Base-by-base conservation (phyloP, 2,329 filamentous ascomycete genomes). In the Botryotinia narcissicola region DNA sequence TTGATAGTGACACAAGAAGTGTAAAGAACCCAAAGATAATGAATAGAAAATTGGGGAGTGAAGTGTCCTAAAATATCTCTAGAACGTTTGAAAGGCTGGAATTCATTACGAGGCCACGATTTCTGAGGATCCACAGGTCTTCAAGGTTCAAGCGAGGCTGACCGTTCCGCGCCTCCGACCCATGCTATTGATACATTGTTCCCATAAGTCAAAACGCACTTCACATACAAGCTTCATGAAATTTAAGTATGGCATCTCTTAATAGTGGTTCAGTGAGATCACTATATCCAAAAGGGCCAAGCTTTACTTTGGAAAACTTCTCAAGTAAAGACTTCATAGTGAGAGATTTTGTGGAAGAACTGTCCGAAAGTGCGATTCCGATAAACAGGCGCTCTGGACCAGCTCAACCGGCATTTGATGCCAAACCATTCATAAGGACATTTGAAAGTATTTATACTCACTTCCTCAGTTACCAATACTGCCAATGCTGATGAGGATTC, bases 261-360 rank as follows among this genome's bases (percentile, higher is more conserved):
- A 77, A 77, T 71, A 75, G 72, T 67, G 74, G 72, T 48, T 73
- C 71, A 18, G 76, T 75, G 46, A 79, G 79, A 75, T 77, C 90
- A 77, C 87, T 95, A 80, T 95, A 93, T 81, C 91, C 92, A 73
- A 90, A 90, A 82, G 93, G 91, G 57, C 93, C 93, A 75, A 92
- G 88, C 82, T 98, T 98, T 84, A 93, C 90, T 16, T 87, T 98
- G 75, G 93, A 97, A 62, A 94, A 95, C 84, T 94, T 95, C 83
- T 93, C 93, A 73, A 93, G 87, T 81, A 93, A 93, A 79, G 96
- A 98, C 84, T 99, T 98, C 81, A 98, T 98, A 76, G 95, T 98
- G 77, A 94, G 97, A 80, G 96, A 99, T 84, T 99, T 99, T 81
- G 91, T 99, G 79, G 97, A 99, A 82, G 90, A 91, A 70, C 90